A percentile compares a stretch with the other conserved stretches of the same genome.
These are phyloP conservation scores for Candida sanyiensis DNA, from an alignment of 805 yeast genomes.

Conservation along the genomic window DNA sequence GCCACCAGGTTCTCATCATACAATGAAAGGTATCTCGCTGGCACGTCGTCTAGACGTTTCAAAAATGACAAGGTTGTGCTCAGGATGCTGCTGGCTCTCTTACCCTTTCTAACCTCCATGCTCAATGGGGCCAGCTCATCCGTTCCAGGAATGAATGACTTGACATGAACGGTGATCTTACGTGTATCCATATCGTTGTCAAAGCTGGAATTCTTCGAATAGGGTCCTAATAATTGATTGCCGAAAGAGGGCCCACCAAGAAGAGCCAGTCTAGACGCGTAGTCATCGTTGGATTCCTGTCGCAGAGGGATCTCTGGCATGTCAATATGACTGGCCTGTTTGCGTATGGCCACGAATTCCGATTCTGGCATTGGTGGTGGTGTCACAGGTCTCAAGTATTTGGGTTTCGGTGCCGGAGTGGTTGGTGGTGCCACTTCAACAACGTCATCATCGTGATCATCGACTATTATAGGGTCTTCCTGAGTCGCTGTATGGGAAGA, in stretches of 20 bases:
- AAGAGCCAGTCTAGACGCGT: background rate
- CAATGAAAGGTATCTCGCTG: background rate
- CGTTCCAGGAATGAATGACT: slow-evolving; percentile 1
- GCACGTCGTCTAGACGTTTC: slow-evolving; percentile 2
- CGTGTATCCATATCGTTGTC: background rate
- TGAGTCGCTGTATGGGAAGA: background rate
- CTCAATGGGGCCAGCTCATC: slow-evolving; percentile 2
- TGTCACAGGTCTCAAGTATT: slow-evolving; percentile 8
- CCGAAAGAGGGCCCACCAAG: slow-evolving; percentile 4
- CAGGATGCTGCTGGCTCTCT: slow-evolving; percentile 14
- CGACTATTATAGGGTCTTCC: background rate
- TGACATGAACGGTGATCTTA: background rate
- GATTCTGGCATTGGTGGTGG: slow-evolving; percentile 21
- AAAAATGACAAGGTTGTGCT: slow-evolving; percentile 13
- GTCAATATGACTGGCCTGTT: background rate
- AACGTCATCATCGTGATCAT: slow-evolving; percentile 2
- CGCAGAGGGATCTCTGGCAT: background rate
- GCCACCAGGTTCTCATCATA: slow-evolving; percentile 16
- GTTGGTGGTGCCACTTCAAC: background rate
- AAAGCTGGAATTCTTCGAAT: background rate
- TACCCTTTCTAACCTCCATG: slow-evolving; percentile 17
- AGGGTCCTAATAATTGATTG: background rate
- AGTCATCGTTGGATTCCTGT: background rate
- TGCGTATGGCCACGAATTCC: slow-evolving; percentile 3
- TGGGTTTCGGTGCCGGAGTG: background rate